Conservation (phyloP, 345 rosid genomes). For the Carallia pectinifolia region DNA sequence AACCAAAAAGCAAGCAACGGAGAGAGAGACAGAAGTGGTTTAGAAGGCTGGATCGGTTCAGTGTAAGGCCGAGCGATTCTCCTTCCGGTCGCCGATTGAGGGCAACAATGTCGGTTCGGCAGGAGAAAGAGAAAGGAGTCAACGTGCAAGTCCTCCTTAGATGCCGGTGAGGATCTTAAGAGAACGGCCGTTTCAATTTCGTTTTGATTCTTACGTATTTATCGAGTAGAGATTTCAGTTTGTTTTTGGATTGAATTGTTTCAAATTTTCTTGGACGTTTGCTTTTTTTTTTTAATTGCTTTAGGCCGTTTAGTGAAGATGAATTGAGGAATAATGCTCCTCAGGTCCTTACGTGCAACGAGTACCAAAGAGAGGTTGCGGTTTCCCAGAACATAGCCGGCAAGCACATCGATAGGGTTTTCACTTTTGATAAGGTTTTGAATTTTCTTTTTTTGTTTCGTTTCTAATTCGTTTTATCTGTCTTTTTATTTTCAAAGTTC, state of each 20-base stretch:
- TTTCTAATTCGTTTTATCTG: not conserved
- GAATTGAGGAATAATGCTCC: conserved; percentile 92
- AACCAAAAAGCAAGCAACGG: conserved; percentile 13
- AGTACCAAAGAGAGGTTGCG: conserved; percentile 81
- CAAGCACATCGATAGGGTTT: conserved; percentile 88
- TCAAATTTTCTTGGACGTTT: not conserved
- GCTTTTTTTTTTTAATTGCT: not conserved
- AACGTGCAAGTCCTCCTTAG: conserved; percentile 98
- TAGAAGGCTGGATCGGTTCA: conserved; percentile 12
- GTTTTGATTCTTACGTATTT: not conserved
- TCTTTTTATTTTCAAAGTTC: not conserved
- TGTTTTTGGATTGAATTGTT: not conserved
- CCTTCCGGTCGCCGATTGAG: conserved; percentile 37
- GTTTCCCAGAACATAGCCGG: conserved; percentile 96
- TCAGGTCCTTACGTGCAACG: conserved; percentile 89
- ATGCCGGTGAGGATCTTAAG: conserved; percentile 62
- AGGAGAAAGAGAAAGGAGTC: conserved; percentile 97
- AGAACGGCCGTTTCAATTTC: not conserved
- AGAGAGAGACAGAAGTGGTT: conserved; percentile 1
- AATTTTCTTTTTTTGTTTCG: not conserved
- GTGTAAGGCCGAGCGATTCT: conserved; percentile 34
- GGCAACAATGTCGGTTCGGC: conserved; percentile 76
- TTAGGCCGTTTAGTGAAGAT: conserved; percentile 96
- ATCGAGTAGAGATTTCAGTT: not conserved
- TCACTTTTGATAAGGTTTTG: conserved; percentile 89